These are phyloP conservation scores for Macrocybe gigantea DNA, from an alignment of 768 basidiomycete species.

Conservation along the genomic window DNA sequence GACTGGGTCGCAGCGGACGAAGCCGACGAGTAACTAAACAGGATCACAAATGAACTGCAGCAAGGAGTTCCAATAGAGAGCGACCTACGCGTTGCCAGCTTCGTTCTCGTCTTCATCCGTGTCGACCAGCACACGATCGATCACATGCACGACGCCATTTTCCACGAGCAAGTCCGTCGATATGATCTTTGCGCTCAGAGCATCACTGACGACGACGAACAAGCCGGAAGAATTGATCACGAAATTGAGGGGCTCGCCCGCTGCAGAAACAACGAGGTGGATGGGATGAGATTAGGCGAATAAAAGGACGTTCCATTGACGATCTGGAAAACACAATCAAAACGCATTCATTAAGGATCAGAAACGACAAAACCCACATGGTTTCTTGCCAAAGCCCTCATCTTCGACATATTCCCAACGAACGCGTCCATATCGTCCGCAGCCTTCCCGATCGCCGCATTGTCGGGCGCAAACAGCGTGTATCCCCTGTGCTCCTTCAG, in stretches of 20 bases:
- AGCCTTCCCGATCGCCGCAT: slow-evolving; percentile 24
- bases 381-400: slow-evolving; percentile 40
- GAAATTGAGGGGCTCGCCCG: slow-evolving; percentile 49
- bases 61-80: too few species aligned
- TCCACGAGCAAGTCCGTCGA: slow-evolving; percentile 51
- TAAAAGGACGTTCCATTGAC: slow-evolving; percentile 69
- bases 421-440: slow-evolving; percentile 41
- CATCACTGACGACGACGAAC: slow-evolving; percentile 40
- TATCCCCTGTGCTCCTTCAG: slow-evolving; percentile 31
- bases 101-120: slow-evolving; percentile 31
- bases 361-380: slow-evolving; percentile 38
- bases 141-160: slow-evolving; percentile 68
- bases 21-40: too few species aligned
- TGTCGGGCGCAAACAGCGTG: slow-evolving; percentile 65
- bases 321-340: slow-evolving; percentile 26
- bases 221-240: slow-evolving; percentile 49
- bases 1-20: too few species aligned
- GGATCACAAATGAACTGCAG: too few species aligned
- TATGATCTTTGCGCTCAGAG: slow-evolving; percentile 44
- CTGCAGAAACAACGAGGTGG: slow-evolving; percentile 38
- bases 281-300: slow-evolving; percentile 42
- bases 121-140: slow-evolving; percentile 50
- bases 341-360: not conserved
- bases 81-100: slow-evolving; percentile 50
- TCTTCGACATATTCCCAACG: too few species aligned